These are phyloP conservation scores for Astrothelium macrocarpum DNA, from an alignment of 495 filamentous ascomycete species.

Conservation along the genomic window DNA sequence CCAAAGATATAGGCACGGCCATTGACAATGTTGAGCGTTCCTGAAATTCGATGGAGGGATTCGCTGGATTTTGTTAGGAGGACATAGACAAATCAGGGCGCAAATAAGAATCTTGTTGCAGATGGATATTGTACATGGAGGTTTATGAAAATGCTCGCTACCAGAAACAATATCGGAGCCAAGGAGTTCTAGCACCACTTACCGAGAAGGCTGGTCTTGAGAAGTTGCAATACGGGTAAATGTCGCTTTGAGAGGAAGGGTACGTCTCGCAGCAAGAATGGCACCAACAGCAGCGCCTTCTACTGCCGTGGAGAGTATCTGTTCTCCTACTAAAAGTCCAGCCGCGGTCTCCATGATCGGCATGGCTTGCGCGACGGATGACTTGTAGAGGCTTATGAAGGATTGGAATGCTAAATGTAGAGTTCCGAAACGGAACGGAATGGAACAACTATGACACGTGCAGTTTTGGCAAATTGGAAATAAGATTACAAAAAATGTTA, in stretches of 20 bases:
- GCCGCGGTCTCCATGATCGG: constrained; percentile 6
- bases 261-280: constrained; percentile 2
- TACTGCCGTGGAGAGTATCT: constrained; percentile 9
- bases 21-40: constrained; percentile 38
- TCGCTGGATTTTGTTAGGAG: neutral
- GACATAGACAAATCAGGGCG: neutral
- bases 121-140: neutral
- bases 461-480: too few species aligned
- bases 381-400: neutral
- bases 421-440: neutral
- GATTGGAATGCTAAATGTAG: neutral
- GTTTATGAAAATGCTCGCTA: too few species aligned
- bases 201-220: constrained; percentile 6
- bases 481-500: too few species aligned
- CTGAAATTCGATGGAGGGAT: constrained; percentile 31
- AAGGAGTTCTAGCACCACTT: too few species aligned
- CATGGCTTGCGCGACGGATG: neutral
- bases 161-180: too few species aligned
- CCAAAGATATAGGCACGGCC: constrained; percentile 44
- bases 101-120: neutral
- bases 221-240: constrained; percentile 9
- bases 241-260: constrained; percentile 8
- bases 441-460: neutral
- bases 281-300: constrained; percentile 8
- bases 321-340: constrained; percentile 8